Evolutionary conservation across 2,329 filamentous ascomycete species (phyloP), one percentile per base, ranked within the genome.

Genomic region (Ilyonectria robusta): DNA sequence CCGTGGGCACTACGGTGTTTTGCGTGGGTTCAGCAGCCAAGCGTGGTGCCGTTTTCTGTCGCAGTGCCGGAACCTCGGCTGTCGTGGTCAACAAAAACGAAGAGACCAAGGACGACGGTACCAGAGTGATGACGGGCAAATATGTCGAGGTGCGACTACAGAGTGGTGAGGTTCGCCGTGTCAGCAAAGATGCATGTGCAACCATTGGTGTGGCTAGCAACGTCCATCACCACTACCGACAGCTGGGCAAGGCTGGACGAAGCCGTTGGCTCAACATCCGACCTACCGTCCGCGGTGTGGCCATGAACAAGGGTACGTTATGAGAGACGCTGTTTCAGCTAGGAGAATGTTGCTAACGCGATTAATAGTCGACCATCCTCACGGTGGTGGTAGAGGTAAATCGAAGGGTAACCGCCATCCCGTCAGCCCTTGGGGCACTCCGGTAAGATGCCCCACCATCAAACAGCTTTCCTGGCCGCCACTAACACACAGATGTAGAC

Each of bases 311-410:
- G 81, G 90, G 93, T 94, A 84, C 78, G 88, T 81, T 26, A 42
- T 37, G 26, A 48, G n/a, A 44, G 21, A 4, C 33, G n/a, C 21
- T 19, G n/a, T 31, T 9, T 31, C 17, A 56, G 19, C 10, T 26
- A 35, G 44, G 21, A 62, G 48, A 68, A 31, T 64, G n/a, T 40
- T 29, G 55, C 63, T 75, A 55, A 77, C 64, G 54, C 26, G 19
- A 51, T 33, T 57, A 68, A 50, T 76, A 90, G 93, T 91, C 76
- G 96, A 99, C 78, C 96, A 99, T 87, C 96, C 96, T 78, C 96
- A 99, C 82, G 96, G 96, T 89, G 96, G 96, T 93, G 96, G 96
- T 83, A 91, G 97, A 87, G 96, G 96, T 85, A 99, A 99, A 85
- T 98, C 94, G 65, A 99, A 99, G 93, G 94, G 96, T 90, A 97